These are phyloP conservation scores for Domatiomyces globalis DNA, from an alignment of 2,329 filamentous ascomycete species.

Conservation along the genomic window DNA sequence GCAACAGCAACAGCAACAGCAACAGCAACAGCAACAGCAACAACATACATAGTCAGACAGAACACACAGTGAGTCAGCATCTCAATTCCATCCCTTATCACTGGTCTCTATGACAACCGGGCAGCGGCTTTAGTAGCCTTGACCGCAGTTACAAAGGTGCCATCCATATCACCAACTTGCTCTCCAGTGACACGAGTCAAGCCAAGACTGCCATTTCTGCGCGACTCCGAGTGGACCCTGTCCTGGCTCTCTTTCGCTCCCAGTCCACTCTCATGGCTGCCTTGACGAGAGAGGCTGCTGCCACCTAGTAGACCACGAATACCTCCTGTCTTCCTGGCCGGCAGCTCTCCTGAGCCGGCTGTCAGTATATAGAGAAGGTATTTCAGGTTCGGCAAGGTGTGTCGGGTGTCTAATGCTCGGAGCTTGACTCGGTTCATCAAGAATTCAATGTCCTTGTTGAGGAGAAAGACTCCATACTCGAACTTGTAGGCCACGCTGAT, in stretches of 20 bases:
- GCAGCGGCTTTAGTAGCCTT: not conserved
- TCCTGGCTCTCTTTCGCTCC: not conserved
- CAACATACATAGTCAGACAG: no score
- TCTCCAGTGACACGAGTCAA: not conserved
- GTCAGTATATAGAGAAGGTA: constrained; percentile 83
- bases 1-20: no score
- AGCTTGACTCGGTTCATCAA: constrained; percentile 52
- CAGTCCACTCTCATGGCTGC: constrained; percentile 27
- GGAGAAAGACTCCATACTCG: constrained; percentile 89
- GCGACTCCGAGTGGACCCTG: not conserved
- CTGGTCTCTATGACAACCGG: not conserved
- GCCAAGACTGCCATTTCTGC: not conserved
- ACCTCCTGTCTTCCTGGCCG: constrained; percentile 40
- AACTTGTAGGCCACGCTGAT: constrained; percentile 71
- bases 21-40: no score
- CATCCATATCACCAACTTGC: not conserved
- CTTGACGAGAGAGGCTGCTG: constrained; percentile 24
- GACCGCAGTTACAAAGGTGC: no score
- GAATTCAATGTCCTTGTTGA: constrained; percentile 87
- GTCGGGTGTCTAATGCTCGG: constrained; percentile 73
- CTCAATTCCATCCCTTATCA: not conserved
- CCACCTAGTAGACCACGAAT: constrained; percentile 33
- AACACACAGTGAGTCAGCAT: no score
- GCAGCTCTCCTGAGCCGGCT: constrained; percentile 54
- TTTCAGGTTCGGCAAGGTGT: constrained; percentile 85